These are phyloP conservation scores for Trichoderma reesei DNA, from an alignment of 495 filamentous ascomycete genomes.

Conservation along the genomic window DNA sequence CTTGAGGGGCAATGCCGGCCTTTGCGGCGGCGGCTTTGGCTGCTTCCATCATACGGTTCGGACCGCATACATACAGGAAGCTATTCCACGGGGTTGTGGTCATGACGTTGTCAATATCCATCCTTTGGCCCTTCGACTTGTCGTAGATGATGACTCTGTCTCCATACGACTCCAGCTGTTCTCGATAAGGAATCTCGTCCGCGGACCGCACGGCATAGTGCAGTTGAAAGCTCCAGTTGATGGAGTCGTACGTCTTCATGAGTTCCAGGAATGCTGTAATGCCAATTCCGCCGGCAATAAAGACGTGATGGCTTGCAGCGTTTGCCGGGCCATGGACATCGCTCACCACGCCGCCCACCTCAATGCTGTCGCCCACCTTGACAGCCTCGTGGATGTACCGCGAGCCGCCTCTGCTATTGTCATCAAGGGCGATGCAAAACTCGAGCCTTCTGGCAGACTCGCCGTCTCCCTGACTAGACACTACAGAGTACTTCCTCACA, in stretches of 20 bases:
- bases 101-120: constrained; percentile 37
- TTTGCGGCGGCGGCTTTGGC: constrained; percentile 25
- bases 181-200: constrained; percentile 37
- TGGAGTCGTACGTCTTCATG: constrained; percentile 23
- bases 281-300: constrained; percentile 43
- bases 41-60: constrained; percentile 39
- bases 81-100: constrained; percentile 33
- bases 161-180: constrained; percentile 26
- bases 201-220: constrained; percentile 41
- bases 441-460: constrained; percentile 16
- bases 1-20: constrained; percentile 29
- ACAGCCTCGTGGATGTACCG: constrained; percentile 30
- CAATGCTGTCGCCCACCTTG: constrained; percentile 37
- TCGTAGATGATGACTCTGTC: constrained; percentile 35
- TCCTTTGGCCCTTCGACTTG: constrained; percentile 32
- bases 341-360: constrained; percentile 32
- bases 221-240: constrained; percentile 34
- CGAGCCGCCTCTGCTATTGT: constrained; percentile 37
- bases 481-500: constrained; percentile 38
- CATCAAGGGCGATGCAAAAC: constrained; percentile 39
- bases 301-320: constrained; percentile 38
- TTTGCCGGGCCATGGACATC: constrained; percentile 22
- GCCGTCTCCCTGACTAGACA: constrained; percentile 23
- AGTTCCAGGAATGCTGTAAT: constrained; percentile 41
- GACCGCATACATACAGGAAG: constrained; percentile 46